A percentile compares a stretch with the other conserved stretches of the same genome.
These are phyloP conservation scores for Aureobasidium sp. DNA, from an alignment of 2,329 filamentous ascomycete species.

Conservation along the genomic window DNA sequence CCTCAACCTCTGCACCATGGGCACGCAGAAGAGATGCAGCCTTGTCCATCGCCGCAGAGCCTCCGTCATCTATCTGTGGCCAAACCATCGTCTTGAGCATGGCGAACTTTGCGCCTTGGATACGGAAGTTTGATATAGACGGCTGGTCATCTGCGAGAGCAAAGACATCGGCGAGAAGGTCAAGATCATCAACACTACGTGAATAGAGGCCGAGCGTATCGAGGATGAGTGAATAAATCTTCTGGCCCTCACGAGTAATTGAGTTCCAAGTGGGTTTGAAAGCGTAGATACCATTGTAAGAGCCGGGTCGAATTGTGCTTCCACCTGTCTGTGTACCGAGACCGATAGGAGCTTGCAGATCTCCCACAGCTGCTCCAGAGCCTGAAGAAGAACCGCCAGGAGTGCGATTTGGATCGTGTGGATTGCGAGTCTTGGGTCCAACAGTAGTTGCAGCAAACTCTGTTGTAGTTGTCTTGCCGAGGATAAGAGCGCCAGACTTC, in stretches of 20 bases:
- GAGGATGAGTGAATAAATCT: slow-evolving; percentile 51
- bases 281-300: slow-evolving; percentile 58
- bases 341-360: slow-evolving; percentile 54
- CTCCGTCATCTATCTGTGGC: slow-evolving; percentile 33
- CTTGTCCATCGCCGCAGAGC: slow-evolving; percentile 30
- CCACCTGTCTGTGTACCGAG: slow-evolving; percentile 63
- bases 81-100: slow-evolving; percentile 51
- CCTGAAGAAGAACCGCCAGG: slow-evolving; percentile 63
- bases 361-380: slow-evolving; percentile 59
- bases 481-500: slow-evolving; percentile 50
- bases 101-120: slow-evolving; percentile 42
- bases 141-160: slow-evolving; percentile 46
- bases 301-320: slow-evolving; percentile 56
- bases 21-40: slow-evolving; percentile 28
- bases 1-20: slow-evolving; percentile 51
- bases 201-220: slow-evolving; percentile 59
- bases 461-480: slow-evolving; percentile 56
- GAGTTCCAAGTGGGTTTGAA: slow-evolving; percentile 62
- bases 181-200: slow-evolving; percentile 51
- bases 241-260: slow-evolving; percentile 56
- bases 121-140: background rate
- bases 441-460: slow-evolving; percentile 54
- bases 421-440: slow-evolving; percentile 53
- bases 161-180: slow-evolving; percentile 50
- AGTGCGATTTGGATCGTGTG: slow-evolving; percentile 44